Percentiles rank a stretch among this genome's conserved stretches.
These are phyloP conservation scores for Ceriops decandra DNA, from an alignment of 345 rosid genomes.

Conservation along the genomic window DNA sequence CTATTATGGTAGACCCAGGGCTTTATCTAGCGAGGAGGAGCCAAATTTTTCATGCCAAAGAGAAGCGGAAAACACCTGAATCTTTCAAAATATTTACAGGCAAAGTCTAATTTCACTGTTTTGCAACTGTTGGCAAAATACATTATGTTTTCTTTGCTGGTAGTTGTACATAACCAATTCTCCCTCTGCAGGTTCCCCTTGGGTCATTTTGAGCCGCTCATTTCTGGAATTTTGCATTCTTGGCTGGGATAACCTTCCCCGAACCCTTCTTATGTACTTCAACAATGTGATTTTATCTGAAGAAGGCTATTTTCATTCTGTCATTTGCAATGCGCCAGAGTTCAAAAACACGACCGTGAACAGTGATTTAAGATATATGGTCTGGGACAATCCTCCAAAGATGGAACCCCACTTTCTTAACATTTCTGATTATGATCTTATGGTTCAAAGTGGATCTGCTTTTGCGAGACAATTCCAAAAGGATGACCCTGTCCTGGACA, in stretches of 20 bases:
- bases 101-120: conserved; percentile 25
- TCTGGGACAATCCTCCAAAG: conserved; percentile 97
- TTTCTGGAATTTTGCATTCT: conserved; percentile 83
- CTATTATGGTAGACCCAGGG: conserved; percentile 89
- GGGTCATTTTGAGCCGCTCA: conserved; percentile 78
- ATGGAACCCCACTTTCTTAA: conserved; percentile 89
- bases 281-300: conserved; percentile 77
- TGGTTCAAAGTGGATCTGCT: conserved; percentile 86
- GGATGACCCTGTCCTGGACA: conserved; percentile 67
- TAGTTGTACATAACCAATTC: conserved; percentile 13
- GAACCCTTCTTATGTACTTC: conserved; percentile 89
- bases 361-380: conserved; percentile 75
- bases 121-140: background rate
- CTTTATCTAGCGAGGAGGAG: conserved; percentile 82
- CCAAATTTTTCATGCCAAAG: conserved; percentile 80
- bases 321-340: conserved; percentile 86
- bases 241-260: conserved; percentile 95
- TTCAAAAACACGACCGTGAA: conserved; percentile 80
- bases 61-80: conserved; percentile 73
- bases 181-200: conserved; percentile 71
- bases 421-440: conserved; percentile 50
- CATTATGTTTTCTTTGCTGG: conserved; percentile 2
- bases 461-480: conserved; percentile 75
- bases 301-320: conserved; percentile 90
- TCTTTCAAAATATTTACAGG: conserved; percentile 94